phyloP scores from a whole-genome alignment of 768 basidiomycete species.

The Macrolepiota fuliginosa region DNA sequence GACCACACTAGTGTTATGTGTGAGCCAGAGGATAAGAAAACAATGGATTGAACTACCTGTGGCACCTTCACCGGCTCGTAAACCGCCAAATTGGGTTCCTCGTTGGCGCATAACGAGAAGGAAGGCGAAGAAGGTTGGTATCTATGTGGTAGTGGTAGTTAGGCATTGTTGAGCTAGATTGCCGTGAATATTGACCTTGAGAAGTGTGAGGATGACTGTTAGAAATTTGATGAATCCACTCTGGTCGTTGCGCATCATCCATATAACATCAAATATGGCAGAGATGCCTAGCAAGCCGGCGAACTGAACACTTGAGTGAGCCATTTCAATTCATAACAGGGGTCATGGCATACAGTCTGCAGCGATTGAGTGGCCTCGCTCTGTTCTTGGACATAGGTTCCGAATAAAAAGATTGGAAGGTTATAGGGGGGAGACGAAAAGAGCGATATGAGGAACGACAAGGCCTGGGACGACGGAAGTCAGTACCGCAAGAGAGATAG shows the following conservation, averaged over 20 bases:
- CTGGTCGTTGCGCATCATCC: conserved; percentile 59
- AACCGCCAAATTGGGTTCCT: conserved; percentile 52
- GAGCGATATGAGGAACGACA: conserved; percentile 58
- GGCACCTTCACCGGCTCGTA: conserved; percentile 46
- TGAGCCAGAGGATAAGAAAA: conserved; percentile 4
- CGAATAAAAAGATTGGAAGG: conserved; percentile 80
- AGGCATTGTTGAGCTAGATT: not conserved
- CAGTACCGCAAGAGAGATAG: too few relatives aligned
- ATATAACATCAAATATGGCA: conserved; percentile 66
- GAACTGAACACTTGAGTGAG: conserved; percentile 43
- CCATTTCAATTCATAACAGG: not conserved
- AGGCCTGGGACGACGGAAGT: conserved; percentile 34
- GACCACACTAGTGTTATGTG: conserved; percentile 57
- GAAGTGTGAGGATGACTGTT: conserved; percentile 49
- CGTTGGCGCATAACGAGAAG: conserved; percentile 52
- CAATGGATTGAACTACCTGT: conserved; percentile 43
- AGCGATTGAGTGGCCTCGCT: conserved; percentile 62
- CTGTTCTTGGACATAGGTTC: conserved; percentile 68
- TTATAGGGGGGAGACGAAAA: conserved; percentile 70
- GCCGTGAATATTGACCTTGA: conserved; percentile 45
- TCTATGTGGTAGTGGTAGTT: conserved; percentile 30
- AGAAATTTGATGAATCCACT: conserved; percentile 54
- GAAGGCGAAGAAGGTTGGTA: conserved; percentile 59
- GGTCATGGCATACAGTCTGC: conserved; percentile 47
- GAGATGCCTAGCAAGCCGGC: conserved; percentile 61